Percentiles rank a stretch among this genome's conserved stretches.
phyloP scores from a whole-genome alignment of 495 filamentous ascomycete species.

The Neurospora sp. region DNA sequence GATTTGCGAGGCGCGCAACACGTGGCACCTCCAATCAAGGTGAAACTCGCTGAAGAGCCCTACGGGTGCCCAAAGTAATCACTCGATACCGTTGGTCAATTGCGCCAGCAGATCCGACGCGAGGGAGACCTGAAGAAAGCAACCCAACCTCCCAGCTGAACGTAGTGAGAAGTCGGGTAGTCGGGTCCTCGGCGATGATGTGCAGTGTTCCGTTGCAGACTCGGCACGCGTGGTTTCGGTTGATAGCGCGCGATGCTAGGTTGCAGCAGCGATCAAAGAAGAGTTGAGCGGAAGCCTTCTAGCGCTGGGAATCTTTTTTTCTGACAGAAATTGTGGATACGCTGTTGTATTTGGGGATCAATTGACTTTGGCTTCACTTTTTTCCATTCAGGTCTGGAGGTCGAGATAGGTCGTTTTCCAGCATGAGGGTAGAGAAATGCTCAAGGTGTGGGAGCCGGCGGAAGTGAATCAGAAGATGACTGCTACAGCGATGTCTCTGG shows the following conservation, averaged over 20 bases:
- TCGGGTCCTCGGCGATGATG: not conserved
- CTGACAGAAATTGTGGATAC: not conserved
- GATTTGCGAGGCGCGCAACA: not conserved
- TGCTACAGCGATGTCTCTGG: not conserved
- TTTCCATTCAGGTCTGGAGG: not conserved
- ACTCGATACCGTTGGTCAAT: not conserved
- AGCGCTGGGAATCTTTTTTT: not conserved
- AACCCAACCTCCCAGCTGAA: not conserved
- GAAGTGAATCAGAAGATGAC: not conserved
- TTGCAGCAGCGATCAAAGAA: not conserved
- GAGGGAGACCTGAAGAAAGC: not conserved
- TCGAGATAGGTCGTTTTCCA: not conserved
- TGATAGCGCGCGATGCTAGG: not conserved
- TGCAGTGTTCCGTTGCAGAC: not conserved
- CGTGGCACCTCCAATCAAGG: not conserved
- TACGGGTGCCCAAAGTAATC: not conserved
- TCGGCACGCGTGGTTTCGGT: not conserved
- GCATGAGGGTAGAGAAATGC: not conserved
- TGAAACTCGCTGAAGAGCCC: not conserved
- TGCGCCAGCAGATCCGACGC: not conserved
- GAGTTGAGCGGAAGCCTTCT: not conserved
- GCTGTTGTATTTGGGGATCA: not conserved
- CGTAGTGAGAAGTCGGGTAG: not conserved
- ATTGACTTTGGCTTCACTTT: not conserved
- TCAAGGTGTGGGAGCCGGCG: not conserved